These are phyloP conservation scores for Sarcodon aspratus DNA, from an alignment of 768 basidiomycete genomes.

Conservation along the genomic window DNA sequence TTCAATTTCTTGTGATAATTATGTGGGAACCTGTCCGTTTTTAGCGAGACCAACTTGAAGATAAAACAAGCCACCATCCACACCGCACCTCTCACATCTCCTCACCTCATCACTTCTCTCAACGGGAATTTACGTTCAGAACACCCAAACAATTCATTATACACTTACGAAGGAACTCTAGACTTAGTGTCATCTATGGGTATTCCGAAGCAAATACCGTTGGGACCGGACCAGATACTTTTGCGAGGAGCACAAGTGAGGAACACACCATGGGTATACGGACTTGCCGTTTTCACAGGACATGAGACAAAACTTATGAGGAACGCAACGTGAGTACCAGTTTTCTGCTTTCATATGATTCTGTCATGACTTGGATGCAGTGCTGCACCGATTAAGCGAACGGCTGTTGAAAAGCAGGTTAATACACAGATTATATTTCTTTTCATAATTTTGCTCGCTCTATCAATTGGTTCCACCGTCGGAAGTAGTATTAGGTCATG, in stretches of 20 bases:
- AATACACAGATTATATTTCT: constrained; percentile 95
- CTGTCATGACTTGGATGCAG: constrained; percentile 25
- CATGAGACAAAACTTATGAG: constrained; percentile 99
- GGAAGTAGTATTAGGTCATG: constrained; percentile 87
- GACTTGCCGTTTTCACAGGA: constrained; percentile 87
- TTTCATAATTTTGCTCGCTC: constrained; percentile 74
- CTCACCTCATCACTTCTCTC: constrained; percentile 58
- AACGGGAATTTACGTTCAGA: constrained; percentile 86
- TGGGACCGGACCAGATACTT: constrained; percentile 92
- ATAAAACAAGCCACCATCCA: constrained; percentile 61
- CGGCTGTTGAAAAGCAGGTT: constrained; percentile 91
- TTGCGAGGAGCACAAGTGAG: constrained; percentile 91
- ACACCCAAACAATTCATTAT: constrained; percentile 94
- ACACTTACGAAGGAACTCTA: constrained; percentile 85
- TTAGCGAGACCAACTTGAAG: constrained; percentile 40
- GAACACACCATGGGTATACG: constrained; percentile 96
- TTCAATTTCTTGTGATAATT: too few species aligned
- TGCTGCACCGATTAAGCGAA: constrained; percentile 93
- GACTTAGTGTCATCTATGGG: constrained; percentile 48
- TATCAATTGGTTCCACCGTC: constrained; percentile 86
- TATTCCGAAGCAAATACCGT: constrained; percentile 69
- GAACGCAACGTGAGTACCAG: constrained; percentile 78
- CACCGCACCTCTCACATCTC: constrained; percentile 45
- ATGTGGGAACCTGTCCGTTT: neutral
- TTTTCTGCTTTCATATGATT: constrained; percentile 4